Base-by-base conservation (phyloP, 192 early-diverging fungal species). In the Backusella tuberculispora region DNA sequence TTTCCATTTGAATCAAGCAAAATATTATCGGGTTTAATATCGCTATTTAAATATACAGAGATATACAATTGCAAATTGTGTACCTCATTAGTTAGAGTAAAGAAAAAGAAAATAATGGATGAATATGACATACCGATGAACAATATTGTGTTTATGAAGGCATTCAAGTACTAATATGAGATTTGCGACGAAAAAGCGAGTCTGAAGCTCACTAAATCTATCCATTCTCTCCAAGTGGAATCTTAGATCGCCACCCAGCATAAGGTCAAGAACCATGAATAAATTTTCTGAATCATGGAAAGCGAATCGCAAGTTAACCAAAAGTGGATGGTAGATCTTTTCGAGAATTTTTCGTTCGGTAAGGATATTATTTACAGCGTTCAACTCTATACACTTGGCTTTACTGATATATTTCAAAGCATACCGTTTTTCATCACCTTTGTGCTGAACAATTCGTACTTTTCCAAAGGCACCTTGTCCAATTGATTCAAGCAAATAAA, bases 341-440 rank as follows among this genome's bases (percentile, higher is more conserved):
- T 97, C 97, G 6, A 98, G 83, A 69, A 98, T 81, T 19, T 89
- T 87, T 41, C 96, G 88, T 85, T 98, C 96, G 65, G 92, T 90
- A 56, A 98, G 89, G 40, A 96, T 94, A 77, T 98, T 97, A 46
- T 95, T 88, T 10, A 96, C 89, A 0, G 96, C 92, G 60, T 87
- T 84, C 92, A 93, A 95, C 60, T 87, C 80, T 40, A 98, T 96
- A 80, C 96, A 97, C 70, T 95, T 91, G 26, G 82, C 88, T 83
- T 98, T 98, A 87, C 94, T 95, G 87, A 98, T 98, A 80, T 97
- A 97, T 83, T 98, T 98, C 42, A 98, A 89, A 17, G 96, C 96
- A 65, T 92, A 98, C 37, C 93, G 85, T 69, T 88, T 83, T 75
- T 92, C 90, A 1, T 91, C 89, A 13, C 83, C 83, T 74, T 91